Base-by-base conservation (phyloP, 2,329 filamentous ascomycete genomes). In the Fusarium sambucinum region DNA sequence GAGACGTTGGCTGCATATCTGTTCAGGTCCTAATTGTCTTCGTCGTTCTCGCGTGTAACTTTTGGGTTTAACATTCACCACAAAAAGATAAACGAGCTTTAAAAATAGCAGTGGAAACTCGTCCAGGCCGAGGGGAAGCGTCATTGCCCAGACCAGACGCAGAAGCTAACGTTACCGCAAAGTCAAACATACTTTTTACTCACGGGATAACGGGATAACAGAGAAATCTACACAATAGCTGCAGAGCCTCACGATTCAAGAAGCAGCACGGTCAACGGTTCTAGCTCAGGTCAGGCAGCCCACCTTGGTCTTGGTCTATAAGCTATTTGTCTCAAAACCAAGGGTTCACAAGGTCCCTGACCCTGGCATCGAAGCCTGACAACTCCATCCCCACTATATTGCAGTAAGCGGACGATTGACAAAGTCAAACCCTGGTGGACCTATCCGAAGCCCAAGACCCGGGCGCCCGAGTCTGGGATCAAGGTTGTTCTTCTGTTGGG, bases 211-310 rank as follows among this genome's bases (percentile, higher is more conserved):
- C n/a, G n/a, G n/a, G n/a, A n/a, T n/a, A n/a, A n/a, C n/a, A n/a
- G n/a, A 25, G 23, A 25, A 25, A 25, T 25, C 23, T 25, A 25
- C 23, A 25, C 23, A 27, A 27, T 27, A 58, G 51, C 67, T 60
- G 66, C 70, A 73, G 70, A 73, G 70, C 70, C 70, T 73, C 71
- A 73, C 50, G 50, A 52, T 72, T 68, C 69, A 73, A 59, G 45
- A 58, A 60, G n/a, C 45, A 51, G 54, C 45, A 46, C 47, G 12
- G 50, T 54, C 47, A 37, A 69, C 51, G 14, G 50, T 59, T 62
- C 53, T 69, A 59, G 66, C 50, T 69, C 52, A 41, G 42, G 50
- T 48, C 46, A 50, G 63, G 47, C 47, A 69, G 21, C 55, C 50
- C 59, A 37, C 41, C 51, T 65, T 53, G 59, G 45, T 35, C 55